A percentile compares a stretch with the other conserved stretches of the same genome.
Conservation (phyloP, 2,329 filamentous ascomycete genomes). For the Fusarium humuli region DNA sequence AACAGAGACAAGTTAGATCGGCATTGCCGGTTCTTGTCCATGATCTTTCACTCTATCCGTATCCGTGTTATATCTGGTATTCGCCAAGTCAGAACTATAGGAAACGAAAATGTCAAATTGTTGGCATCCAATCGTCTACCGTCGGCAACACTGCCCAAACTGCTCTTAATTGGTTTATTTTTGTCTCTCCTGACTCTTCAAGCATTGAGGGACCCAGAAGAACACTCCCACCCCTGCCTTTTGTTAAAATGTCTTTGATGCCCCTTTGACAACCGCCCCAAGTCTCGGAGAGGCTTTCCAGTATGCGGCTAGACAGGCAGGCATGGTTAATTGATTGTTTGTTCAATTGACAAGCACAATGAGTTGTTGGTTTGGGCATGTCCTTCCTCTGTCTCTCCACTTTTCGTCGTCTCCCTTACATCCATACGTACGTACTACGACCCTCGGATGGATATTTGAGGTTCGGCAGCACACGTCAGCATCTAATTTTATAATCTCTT, state of each 20-base stretch:
- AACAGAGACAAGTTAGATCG: conserved; percentile 13
- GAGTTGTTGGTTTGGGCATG: not conserved
- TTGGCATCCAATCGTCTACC: not conserved
- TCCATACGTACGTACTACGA: not conserved
- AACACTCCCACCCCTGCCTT: not conserved
- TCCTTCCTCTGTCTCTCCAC: conserved; percentile 25
- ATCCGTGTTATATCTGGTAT: not conserved
- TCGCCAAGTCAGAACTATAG: conserved; percentile 9
- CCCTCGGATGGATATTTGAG: conserved; percentile 10
- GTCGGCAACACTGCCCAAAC: not conserved
- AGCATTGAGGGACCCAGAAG: not conserved
- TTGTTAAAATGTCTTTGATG: not conserved
- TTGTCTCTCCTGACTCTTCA: conserved; percentile 20
- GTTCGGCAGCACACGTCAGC: conserved; percentile 40
- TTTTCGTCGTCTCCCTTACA: conserved; percentile 23
- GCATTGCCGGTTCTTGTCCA: conserved; percentile 12
- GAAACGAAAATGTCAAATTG: conserved; percentile 11
- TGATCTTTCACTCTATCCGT: not conserved
- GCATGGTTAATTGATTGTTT: not conserved
- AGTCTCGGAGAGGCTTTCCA: not conserved
- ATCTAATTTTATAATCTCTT: conserved; percentile 38
- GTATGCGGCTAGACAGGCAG: not conserved
- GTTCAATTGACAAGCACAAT: not conserved
- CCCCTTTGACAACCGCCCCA: not conserved
- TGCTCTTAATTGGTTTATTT: conserved; percentile 5